Evolutionary conservation across 805 yeast species (phyloP).

Genomic region (Saccharomyces cerevisiae): DNA sequence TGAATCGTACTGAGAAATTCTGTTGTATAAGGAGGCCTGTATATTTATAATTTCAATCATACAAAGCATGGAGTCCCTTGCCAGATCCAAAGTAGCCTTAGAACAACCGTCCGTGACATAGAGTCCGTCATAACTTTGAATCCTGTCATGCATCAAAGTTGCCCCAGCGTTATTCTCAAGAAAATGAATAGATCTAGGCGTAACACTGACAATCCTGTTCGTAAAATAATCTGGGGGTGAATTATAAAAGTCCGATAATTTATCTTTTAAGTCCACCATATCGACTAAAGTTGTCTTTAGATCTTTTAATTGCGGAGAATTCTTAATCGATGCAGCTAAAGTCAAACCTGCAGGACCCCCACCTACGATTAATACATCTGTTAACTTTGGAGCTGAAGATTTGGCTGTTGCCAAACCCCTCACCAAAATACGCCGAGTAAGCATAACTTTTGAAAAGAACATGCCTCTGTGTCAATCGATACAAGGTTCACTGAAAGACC

Average conservation of each 20-base stretch:
- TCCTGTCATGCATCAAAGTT: conserved; percentile 62
- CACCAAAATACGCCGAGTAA: neutral
- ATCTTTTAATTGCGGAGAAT: conserved; percentile 51
- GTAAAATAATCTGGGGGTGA: conserved; percentile 43
- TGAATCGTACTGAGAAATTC: conserved; percentile 39
- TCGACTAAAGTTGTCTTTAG: conserved; percentile 67
- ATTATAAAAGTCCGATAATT: conserved; percentile 32
- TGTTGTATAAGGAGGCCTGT: conserved; percentile 60
- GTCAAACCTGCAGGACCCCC: conserved; percentile 97
- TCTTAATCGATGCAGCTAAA: conserved; percentile 69
- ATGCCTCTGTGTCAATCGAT: neutral
- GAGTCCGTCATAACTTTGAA: conserved; percentile 72
- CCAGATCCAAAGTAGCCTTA: conserved; percentile 64
- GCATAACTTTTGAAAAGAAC: neutral
- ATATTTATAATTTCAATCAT: conserved; percentile 87
- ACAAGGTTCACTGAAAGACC: neutral
- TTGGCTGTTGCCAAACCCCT: conserved; percentile 13
- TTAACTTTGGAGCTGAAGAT: conserved; percentile 19
- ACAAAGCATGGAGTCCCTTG: conserved; percentile 51
- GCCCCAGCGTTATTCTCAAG: conserved; percentile 69
- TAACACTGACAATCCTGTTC: conserved; percentile 78
- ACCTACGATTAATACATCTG: conserved; percentile 82
- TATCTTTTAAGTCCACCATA: conserved; percentile 51
- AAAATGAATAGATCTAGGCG: conserved; percentile 68
- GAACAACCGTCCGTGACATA: conserved; percentile 80